phyloP scores from a whole-genome alignment of 768 basidiomycete genomes.

The Tylopilus subfusipes region DNA sequence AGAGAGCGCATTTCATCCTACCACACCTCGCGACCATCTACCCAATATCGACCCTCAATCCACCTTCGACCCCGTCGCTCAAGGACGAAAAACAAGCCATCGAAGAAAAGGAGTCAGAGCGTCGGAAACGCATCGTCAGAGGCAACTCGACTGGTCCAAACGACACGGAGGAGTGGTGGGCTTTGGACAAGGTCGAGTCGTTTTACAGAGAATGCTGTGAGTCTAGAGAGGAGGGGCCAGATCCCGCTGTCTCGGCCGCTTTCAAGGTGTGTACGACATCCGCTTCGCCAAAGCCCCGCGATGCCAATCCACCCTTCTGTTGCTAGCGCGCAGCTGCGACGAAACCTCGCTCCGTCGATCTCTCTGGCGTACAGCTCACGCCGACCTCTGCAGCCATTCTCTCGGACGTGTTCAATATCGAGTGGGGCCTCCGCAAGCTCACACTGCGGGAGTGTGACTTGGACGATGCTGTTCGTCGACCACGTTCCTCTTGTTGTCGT shows the following conservation, averaged over 20 bases:
- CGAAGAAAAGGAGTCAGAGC: conserved; percentile 69
- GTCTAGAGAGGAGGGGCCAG: conserved; percentile 69
- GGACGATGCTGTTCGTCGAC: conserved; percentile 62
- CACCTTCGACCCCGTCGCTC: conserved; percentile 75
- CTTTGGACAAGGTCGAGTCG: conserved; percentile 73
- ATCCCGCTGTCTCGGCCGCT: conserved; percentile 60
- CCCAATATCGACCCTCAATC: conserved; percentile 80
- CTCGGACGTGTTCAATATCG: conserved; percentile 86
- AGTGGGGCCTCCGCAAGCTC: conserved; percentile 88
- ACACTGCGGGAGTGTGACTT: conserved; percentile 85
- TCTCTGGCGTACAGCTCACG: conserved; percentile 77
- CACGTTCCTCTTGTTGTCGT: not conserved
- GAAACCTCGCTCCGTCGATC: conserved; percentile 68
- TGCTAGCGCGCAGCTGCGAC: conserved; percentile 48
- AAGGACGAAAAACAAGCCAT: conserved; percentile 81
- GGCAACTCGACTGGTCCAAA: conserved; percentile 40
- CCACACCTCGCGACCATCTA: conserved; percentile 85
- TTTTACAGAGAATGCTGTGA: conserved; percentile 86
- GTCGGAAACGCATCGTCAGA: conserved; percentile 61
- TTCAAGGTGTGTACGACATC: conserved; percentile 52
- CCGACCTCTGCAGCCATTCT: conserved; percentile 70
- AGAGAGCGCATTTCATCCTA: conserved; percentile 88
- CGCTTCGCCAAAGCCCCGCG: not conserved
- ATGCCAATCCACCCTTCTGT: not conserved
- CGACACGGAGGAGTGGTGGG: conserved; percentile 73